Base-by-base conservation (phyloP, 306 rosid genomes). In the Vigna angularis region DNA sequence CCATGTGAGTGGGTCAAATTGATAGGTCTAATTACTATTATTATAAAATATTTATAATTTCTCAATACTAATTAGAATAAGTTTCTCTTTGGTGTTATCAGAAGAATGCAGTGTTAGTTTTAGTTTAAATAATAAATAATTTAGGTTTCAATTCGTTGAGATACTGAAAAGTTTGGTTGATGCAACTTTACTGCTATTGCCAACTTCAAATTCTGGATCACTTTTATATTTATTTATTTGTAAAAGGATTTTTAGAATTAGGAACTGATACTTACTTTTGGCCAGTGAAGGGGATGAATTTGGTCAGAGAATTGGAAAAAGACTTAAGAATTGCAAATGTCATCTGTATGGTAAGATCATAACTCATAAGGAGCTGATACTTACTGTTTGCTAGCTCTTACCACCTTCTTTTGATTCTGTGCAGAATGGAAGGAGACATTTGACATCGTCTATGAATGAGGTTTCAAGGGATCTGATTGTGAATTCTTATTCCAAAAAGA, bases 201-300 rank as follows among this genome's bases (percentile, higher is more conserved):
- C 15, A 16, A 42, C 77, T 72, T 82, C 32, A 57, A 38, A 13
- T 69, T 49, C 61, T 75, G 24, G 61, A 69, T 64, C 77, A 73
- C 48, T 32, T 18, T 22, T 9, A 26, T 26, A 14, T 28, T 28
- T 61, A 9, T 24, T 57, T 20, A 3, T 2, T 24, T 57, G 11
- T 52, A 52, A 28, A 15, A 72, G 3, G 76, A 70, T 4, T 70
- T 64, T 65, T 73, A 49, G 66, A 87, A 81, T 82, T 81, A 74
- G 88, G 70, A 83, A 74, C 84, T 86, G 93, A 89, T 84, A 88
- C 84, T 85, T 88, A 73, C 94, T 96, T 95, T 96, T 91, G 97
- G 90, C 81, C 99, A 96, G 99, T 93, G 97, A 96, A 96, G 98
- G 99, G 99, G 92, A 96, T 96, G 99, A 80, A 93, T 93, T 91